A percentile compares a stretch with the other conserved stretches of the same genome.
These are phyloP conservation scores for Erigeron canadensis DNA, from an alignment of 129 eudicot genomes.

Conservation along the genomic window DNA sequence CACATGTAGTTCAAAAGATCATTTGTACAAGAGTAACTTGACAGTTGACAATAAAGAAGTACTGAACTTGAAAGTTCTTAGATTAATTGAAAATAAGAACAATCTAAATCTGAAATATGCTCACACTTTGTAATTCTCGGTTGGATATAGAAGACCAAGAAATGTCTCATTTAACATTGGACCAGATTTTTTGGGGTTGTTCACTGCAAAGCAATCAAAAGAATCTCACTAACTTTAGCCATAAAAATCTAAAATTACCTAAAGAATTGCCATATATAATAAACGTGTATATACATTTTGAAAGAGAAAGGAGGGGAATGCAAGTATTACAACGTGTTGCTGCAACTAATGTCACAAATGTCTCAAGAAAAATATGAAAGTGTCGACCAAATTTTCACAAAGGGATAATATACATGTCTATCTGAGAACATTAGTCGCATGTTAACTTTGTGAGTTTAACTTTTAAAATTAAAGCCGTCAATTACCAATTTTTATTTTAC, in stretches of 20 bases:
- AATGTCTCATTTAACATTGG: slow-evolving; percentile 95
- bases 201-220: slow-evolving; percentile 53
- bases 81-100: neutral
- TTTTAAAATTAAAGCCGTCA: slow-evolving; percentile 1
- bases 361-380: neutral
- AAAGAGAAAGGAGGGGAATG: neutral
- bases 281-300: neutral
- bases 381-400: neutral
- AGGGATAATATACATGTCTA: neutral
- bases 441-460: neutral
- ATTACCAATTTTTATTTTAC: too few relatives aligned
- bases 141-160: slow-evolving; percentile 93
- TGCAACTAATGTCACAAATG: neutral
- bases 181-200: slow-evolving; percentile 95
- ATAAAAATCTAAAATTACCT: neutral
- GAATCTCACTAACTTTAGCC: slow-evolving; percentile 16
- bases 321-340: neutral
- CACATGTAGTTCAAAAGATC: slow-evolving; percentile 10
- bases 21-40: neutral
- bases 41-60: neutral
- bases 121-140: slow-evolving; percentile 95
- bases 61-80: neutral
- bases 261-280: neutral
- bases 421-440: neutral
- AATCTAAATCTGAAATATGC: slow-evolving; percentile 24